A percentile compares a stretch with the other conserved stretches of the same genome.
phyloP scores from a whole-genome alignment of 805 yeast genomes.

The Isabelozyma rhagii region DNA sequence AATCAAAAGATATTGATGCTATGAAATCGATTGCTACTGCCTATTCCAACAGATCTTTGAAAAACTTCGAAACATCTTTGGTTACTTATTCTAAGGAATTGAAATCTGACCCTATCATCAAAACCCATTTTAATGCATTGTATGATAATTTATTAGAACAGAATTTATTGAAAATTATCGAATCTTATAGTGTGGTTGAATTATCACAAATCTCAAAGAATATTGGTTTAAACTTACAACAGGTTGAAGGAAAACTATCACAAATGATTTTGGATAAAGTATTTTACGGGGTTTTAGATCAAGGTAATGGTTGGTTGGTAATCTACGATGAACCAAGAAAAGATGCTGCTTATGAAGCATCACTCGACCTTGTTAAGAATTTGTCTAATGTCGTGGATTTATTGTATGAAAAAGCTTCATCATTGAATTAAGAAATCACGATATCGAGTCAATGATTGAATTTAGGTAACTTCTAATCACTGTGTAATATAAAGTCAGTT shows the following conservation, averaged over 20 bases:
- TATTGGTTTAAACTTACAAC: slow-evolving; percentile 82
- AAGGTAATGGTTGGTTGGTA: slow-evolving; percentile 96
- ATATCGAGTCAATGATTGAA: not conserved
- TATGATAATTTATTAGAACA: slow-evolving; percentile 93
- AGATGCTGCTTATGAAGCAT: slow-evolving; percentile 85
- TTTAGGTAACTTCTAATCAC: no score
- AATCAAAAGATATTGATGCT: slow-evolving; percentile 87
- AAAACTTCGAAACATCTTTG: slow-evolving; percentile 86
- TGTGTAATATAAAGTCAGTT: no score
- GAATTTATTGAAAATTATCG: slow-evolving; percentile 89
- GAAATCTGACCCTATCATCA: slow-evolving; percentile 80
- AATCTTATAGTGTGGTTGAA: slow-evolving; percentile 96
- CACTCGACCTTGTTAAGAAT: slow-evolving; percentile 81
- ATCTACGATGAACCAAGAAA: slow-evolving; percentile 85
- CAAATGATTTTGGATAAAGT: slow-evolving; percentile 96
- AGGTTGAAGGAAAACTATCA: slow-evolving; percentile 89
- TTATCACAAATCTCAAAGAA: slow-evolving; percentile 81
- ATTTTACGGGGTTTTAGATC: slow-evolving; percentile 95
- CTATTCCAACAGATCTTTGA: slow-evolving; percentile 81
- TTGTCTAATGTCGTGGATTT: slow-evolving; percentile 87
- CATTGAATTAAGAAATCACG: slow-evolving; percentile 52
- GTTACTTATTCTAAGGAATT: slow-evolving; percentile 69
- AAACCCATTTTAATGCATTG: slow-evolving; percentile 87
- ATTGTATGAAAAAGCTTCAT: slow-evolving; percentile 89
- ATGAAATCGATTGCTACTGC: slow-evolving; percentile 93